A percentile compares a stretch with the other conserved stretches of the same genome.
These are phyloP conservation scores for Omphalea diandra DNA, from an alignment of 441 rosid genomes.

Conservation along the genomic window DNA sequence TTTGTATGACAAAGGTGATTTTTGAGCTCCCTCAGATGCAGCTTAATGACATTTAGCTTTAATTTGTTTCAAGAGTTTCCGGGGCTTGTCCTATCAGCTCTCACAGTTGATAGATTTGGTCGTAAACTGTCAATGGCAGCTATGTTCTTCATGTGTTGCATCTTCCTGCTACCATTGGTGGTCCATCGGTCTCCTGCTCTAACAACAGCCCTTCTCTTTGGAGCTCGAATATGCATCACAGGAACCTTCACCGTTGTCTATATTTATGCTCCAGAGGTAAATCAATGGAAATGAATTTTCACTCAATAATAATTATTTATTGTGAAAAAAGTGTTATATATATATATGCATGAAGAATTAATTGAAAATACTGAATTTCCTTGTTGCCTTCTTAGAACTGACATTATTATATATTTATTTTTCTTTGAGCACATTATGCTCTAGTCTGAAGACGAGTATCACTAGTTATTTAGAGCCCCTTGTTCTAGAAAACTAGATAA, in stretches of 20 bases:
- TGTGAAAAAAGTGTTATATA: neutral
- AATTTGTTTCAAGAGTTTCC: constrained; percentile 57
- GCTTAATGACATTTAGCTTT: constrained; percentile 23
- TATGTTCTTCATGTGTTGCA: constrained; percentile 62
- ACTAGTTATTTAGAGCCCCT: neutral
- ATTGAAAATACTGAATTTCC: neutral
- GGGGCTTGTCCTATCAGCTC: constrained; percentile 70
- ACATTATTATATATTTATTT: neutral
- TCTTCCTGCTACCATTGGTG: constrained; percentile 70
- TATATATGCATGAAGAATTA: neutral
- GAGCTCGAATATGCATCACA: constrained; percentile 82
- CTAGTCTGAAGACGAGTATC: neutral
- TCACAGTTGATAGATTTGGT: constrained; percentile 72
- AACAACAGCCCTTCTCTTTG: constrained; percentile 71
- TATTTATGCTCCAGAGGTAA: constrained; percentile 93
- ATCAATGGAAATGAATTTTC: neutral
- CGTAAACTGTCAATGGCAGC: constrained; percentile 76
- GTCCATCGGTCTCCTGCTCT: constrained; percentile 52
- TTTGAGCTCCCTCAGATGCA: neutral
- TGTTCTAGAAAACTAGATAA: neutral
- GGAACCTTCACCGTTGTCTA: constrained; percentile 69
- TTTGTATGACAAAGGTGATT: neutral
- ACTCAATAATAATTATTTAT: neutral
- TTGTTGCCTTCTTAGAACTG: neutral
- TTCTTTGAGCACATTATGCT: neutral